These are phyloP conservation scores for Chalciporus chontae DNA, from an alignment of 768 basidiomycete species.

Conservation along the genomic window DNA sequence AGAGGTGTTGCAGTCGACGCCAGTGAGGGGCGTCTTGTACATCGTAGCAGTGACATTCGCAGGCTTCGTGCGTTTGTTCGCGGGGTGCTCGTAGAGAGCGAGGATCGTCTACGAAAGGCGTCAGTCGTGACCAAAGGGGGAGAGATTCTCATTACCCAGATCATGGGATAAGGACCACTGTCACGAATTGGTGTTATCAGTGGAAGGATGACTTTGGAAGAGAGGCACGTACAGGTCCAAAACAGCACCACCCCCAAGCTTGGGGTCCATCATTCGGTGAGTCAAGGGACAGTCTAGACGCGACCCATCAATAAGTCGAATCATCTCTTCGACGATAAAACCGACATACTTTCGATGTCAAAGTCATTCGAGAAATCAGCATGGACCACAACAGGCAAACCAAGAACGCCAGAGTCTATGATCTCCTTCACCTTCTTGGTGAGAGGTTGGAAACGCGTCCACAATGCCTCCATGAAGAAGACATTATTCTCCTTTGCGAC, in stretches of 20 bases:
- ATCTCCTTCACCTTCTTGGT: conserved; percentile 62
- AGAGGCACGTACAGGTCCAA: conserved; percentile 71
- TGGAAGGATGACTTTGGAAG: neutral
- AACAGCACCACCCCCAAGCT: conserved; percentile 77
- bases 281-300: conserved; percentile 57
- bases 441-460: conserved; percentile 82
- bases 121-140: neutral
- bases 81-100: conserved; percentile 43
- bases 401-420: conserved; percentile 59
- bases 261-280: conserved; percentile 75
- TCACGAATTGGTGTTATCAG: conserved; percentile 3
- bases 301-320: neutral
- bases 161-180: conserved; percentile 74
- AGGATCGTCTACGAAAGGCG: conserved; percentile 40
- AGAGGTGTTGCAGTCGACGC: conserved; percentile 43
- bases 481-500: conserved; percentile 75
- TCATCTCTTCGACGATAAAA: neutral
- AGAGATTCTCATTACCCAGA: conserved; percentile 54
- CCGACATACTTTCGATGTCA: conserved; percentile 51
- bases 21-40: conserved; percentile 39
- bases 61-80: conserved; percentile 41
- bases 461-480: conserved; percentile 92
- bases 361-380: conserved; percentile 77
- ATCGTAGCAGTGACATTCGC: conserved; percentile 38
- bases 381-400: conserved; percentile 62